Evolutionary conservation across 2,329 filamentous ascomycete genomes (phyloP).

Genomic region (Stemphylium lycopersici): DNA sequence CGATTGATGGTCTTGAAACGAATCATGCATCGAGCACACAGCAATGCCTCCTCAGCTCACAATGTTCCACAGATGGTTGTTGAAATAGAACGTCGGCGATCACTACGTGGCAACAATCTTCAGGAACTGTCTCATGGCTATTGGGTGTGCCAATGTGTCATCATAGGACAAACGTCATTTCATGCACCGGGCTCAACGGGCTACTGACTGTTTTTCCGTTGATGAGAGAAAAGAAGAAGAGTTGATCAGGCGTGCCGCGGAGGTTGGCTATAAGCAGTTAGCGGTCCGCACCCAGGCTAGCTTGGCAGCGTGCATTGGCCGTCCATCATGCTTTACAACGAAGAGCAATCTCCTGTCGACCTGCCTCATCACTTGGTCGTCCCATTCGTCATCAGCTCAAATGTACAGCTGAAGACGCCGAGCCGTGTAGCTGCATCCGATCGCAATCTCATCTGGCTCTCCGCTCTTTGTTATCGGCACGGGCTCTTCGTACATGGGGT

Average conservation of each 20-base stretch:
- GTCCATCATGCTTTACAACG: constrained; percentile 17
- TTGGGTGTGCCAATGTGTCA: too few species aligned
- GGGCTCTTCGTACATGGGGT: constrained; percentile 5
- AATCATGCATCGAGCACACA: too few species aligned
- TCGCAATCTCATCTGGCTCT: constrained; percentile 25
- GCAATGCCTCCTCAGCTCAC: too few species aligned
- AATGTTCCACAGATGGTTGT: too few species aligned
- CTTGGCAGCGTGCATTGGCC: constrained; percentile 25
- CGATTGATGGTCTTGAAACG: not conserved
- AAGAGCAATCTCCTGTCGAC: constrained; percentile 20
- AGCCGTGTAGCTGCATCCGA: constrained; percentile 24
- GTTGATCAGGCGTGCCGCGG: constrained; percentile 41
- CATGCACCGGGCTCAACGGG: too few species aligned
- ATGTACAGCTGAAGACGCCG: constrained; percentile 23
- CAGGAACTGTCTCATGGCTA: too few species aligned
- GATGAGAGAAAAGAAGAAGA: constrained; percentile 21
- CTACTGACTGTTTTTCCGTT: not conserved
- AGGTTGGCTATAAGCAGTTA: constrained; percentile 25
- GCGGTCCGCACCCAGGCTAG: constrained; percentile 23
- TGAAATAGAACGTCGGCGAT: too few species aligned
- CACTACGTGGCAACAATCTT: too few species aligned
- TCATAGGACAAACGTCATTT: too few species aligned
- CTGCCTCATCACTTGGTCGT: constrained; percentile 7
- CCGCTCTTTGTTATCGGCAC: constrained; percentile 30
- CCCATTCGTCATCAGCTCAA: constrained; percentile 20